phyloP scores from a whole-genome alignment of 495 filamentous ascomycete species.

The Melanomma pulvis-pyrius region DNA sequence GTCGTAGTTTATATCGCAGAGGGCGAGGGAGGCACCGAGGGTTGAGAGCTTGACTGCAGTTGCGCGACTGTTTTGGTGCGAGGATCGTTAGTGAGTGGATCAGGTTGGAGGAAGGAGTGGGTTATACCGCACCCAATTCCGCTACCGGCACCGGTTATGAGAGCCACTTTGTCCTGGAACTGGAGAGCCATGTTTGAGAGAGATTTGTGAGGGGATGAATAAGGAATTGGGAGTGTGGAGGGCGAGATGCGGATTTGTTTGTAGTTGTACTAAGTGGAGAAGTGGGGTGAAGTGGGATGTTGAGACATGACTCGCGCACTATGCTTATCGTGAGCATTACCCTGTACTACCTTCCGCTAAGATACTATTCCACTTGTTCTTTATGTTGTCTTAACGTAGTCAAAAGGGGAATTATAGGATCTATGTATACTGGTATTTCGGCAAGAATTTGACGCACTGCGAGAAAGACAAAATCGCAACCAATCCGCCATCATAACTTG shows the following conservation, averaged over 20 bases:
- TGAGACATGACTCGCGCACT: slow-evolving; percentile 22
- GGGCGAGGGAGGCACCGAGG: slow-evolving; percentile 51
- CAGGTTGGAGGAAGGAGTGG: neutral
- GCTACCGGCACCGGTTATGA: slow-evolving; percentile 58
- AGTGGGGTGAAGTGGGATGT: slow-evolving; percentile 37
- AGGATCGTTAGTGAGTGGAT: slow-evolving; percentile 4
- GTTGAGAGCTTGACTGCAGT: slow-evolving; percentile 51
- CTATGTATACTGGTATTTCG: too few relatives aligned
- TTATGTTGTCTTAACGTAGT: too few relatives aligned
- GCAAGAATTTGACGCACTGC: too few relatives aligned
- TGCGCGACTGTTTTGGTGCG: slow-evolving; percentile 40
- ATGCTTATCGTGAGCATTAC: neutral
- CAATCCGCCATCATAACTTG: too few relatives aligned
- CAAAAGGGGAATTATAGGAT: too few relatives aligned
- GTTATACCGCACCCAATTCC: slow-evolving; percentile 52
- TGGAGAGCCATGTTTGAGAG: slow-evolving; percentile 38
- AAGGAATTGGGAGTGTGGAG: neutral
- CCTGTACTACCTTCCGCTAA: neutral
- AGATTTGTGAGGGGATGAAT: neutral
- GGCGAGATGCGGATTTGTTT: neutral
- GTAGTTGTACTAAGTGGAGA: slow-evolving; percentile 11
- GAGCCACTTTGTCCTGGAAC: slow-evolving; percentile 49
- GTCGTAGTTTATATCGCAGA: slow-evolving; percentile 51
- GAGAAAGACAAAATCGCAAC: too few relatives aligned
- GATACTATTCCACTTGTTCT: too few relatives aligned